Conservation (phyloP, 306 rosid species). For the Hylodesmum podocarpum region DNA sequence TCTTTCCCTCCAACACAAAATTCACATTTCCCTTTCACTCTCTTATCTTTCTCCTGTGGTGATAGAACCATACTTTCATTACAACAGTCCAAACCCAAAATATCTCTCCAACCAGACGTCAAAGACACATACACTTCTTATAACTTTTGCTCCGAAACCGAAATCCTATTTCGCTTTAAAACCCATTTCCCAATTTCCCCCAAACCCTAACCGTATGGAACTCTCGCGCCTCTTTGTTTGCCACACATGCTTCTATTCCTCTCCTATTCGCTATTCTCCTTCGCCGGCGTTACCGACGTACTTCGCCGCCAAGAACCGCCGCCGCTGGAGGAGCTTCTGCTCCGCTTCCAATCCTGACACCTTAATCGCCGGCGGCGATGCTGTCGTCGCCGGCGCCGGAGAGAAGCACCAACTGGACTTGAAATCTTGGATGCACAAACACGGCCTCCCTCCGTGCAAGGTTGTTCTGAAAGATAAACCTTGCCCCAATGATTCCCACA, state of each 20-base stretch:
- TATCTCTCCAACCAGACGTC: constrained; percentile 1
- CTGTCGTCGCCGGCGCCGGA: constrained; percentile 35
- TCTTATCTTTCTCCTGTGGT: constrained; percentile 24
- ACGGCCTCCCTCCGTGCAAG: constrained; percentile 89
- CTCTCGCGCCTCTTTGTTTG: constrained; percentile 37
- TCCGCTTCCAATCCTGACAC: constrained; percentile 75
- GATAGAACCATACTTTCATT: not conserved
- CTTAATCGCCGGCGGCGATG: constrained; percentile 51
- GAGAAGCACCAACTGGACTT: constrained; percentile 58
- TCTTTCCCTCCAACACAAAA: constrained; percentile 29
- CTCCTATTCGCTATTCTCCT: constrained; percentile 38
- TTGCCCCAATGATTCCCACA: constrained; percentile 50
- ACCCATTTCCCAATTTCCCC: not conserved
- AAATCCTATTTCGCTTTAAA: not conserved
- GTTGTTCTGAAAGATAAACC: constrained; percentile 72
- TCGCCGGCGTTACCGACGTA: constrained; percentile 24
- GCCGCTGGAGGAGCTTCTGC: constrained; percentile 34
- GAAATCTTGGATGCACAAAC: constrained; percentile 87
- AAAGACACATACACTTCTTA: constrained; percentile 2
- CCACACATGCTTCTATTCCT: constrained; percentile 43
- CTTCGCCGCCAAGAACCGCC: constrained; percentile 19
- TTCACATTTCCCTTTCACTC: not conserved
- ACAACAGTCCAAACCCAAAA: constrained; percentile 21
- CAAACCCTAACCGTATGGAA: constrained; percentile 60
- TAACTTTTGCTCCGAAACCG: not conserved